Evolutionary conservation across 176 grass and related monocot genomes (phyloP), one percentile per base, ranked within the genome.

Genomic region (Oryza brachyantha): DNA sequence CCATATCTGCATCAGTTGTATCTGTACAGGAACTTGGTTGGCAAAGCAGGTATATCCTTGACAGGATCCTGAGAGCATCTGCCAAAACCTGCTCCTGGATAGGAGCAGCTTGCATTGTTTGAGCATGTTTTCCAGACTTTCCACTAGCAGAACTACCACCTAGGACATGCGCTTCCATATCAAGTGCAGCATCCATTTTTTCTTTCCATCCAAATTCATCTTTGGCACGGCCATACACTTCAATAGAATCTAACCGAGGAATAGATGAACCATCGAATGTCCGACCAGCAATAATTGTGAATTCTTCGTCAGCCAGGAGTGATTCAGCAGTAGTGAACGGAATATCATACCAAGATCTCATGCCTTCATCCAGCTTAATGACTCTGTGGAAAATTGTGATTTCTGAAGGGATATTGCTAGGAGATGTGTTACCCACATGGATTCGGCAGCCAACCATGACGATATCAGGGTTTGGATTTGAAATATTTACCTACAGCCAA

Each of bases 121-220:
- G 83, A 57, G 29, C 39, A 42, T 74, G 89, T 54, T 92, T 94
- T 70, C 84, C 90, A 42, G 75, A 74, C 64, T 76, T 86, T 46
- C 62, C 82, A 62, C 66, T 73, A 82, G 76, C 65, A 75, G 71
- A 79, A 75, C 25, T 83, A 46, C 69, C 72, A 79, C 72, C 87
- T 74, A 86, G 67, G 22, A 79, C 83, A 86, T 90, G 76, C 31
- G 77, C 87, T 86, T 98, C 92, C 87, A 94, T 90, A 84, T 94
- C 92, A 48, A 98, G 87, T 60, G 86, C 85, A 79, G 87, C 95
- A 77, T 98, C 92, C 92, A 98, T 92, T 88, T 98, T 98, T 78
- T 98, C 95, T 86, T 98, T 98, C 89, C 95, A 98, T 64, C 95
- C 95, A 98, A 98, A 98, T 75, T 98, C 95, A 78, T 98, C 92